Conservation (phyloP, 345 rosid species). For the Salix koriyanagi region DNA sequence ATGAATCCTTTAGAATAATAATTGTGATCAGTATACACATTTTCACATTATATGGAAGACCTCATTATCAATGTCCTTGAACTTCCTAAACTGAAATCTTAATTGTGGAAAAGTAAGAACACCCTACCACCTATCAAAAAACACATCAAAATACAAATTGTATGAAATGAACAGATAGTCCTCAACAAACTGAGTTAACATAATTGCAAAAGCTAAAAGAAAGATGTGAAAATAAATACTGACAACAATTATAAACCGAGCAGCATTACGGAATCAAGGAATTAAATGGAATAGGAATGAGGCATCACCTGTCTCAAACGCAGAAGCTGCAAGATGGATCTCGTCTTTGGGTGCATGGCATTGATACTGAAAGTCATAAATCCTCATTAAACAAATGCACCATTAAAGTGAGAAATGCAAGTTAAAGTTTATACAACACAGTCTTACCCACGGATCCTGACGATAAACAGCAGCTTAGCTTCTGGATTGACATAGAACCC, state of each 20-base stretch:
- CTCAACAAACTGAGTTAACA: not conserved
- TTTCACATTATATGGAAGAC: not conserved
- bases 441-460: slow-evolving; percentile 49
- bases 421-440: not conserved
- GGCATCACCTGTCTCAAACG: slow-evolving; percentile 77
- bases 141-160: not conserved
- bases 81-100: not conserved
- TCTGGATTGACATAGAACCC: slow-evolving; percentile 91
- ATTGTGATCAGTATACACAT: not conserved
- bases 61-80: not conserved
- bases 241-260: not conserved
- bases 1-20: not conserved
- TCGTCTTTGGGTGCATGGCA: slow-evolving; percentile 79
- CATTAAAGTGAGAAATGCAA: not conserved
- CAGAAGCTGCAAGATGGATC: slow-evolving; percentile 79
- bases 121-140: not conserved
- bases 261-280: not conserved
- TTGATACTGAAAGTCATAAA: slow-evolving; percentile 51
- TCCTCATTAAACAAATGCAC: not conserved
- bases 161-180: not conserved
- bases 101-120: not conserved
- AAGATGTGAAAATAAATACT: not conserved
- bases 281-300: not conserved
- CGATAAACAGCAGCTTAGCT: slow-evolving; percentile 71
- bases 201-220: not conserved